These are phyloP conservation scores for Neotropicomus parvogracilis DNA, from an alignment of 1,284 basidiomycete genomes.

Conservation along the genomic window DNA sequence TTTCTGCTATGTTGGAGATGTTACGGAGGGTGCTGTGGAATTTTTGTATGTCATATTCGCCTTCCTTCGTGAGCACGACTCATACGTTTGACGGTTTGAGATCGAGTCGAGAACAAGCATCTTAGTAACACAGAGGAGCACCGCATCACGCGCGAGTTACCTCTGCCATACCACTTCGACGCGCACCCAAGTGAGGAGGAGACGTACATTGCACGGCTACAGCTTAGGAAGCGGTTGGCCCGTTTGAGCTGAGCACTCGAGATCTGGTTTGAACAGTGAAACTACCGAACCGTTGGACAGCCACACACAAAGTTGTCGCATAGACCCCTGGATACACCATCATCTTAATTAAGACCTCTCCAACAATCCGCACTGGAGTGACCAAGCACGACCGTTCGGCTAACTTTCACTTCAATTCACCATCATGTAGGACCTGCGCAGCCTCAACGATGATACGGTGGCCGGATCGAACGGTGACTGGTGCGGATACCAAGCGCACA, in stretches of 20 bases:
- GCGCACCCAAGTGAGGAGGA: conserved; percentile 6
- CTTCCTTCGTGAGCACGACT: background rate
- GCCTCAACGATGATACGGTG: too few species aligned
- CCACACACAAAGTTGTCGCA: too few species aligned
- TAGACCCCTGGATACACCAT: too few species aligned
- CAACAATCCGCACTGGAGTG: too few species aligned
- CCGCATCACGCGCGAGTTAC: conserved; percentile 72
- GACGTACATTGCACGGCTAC: conserved; percentile 5
- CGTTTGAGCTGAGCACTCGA: conserved; percentile 28
- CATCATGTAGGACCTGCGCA: too few species aligned
- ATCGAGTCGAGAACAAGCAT: conserved; percentile 85
- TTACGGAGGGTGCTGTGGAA: conserved; percentile 89
- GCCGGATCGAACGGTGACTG: too few species aligned
- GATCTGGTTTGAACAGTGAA: background rate
- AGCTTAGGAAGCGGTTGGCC: conserved; percentile 18
- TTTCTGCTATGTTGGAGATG: conserved; percentile 74
- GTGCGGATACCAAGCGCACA: too few species aligned
- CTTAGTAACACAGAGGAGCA: conserved; percentile 67
- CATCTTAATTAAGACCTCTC: too few species aligned
- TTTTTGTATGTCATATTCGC: conserved; percentile 57
- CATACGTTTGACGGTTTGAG: conserved; percentile 33
- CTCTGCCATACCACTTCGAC: conserved; percentile 68
- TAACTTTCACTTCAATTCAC: too few species aligned
- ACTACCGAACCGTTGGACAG: background rate
- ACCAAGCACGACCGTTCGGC: too few species aligned